Base-by-base conservation (phyloP, 495 filamentous ascomycete genomes). In the Symbiotaphrina buchneri region DNA sequence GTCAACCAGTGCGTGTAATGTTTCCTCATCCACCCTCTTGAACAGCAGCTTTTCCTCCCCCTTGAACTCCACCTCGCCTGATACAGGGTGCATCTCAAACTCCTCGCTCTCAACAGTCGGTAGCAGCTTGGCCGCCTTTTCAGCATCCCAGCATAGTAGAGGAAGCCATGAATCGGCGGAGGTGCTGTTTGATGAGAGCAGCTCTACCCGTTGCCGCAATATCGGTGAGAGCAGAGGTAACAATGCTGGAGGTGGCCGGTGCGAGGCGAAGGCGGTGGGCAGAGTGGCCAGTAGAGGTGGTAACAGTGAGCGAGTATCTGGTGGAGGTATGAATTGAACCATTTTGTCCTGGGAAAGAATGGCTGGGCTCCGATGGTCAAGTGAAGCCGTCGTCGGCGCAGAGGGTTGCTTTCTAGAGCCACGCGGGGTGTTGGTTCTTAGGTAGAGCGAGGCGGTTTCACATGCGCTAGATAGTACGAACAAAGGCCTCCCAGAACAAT, bases 71-170 rank as follows among this genome's bases (percentile, higher is more conserved):
- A 97, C 68, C 46, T 94, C 83, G 16, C 90, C 87, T 1, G 81
- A 92, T 5, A 76, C 75, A 5, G 87, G 87, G 47, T 97, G 87
- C 15, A 80, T 79, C 42, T 92, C 78, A 25, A 93, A 68, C 17
- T 52, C 56, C 20, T 79, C 65, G 18, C 59, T 62, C 39, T 68
- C 61, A 15, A 85, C 63, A 20, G 78, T 53, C 10, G 58, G 53
- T 7, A 63, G 63, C 10, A 97, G 61, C 34, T 57, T 65, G 18
- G 76, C 54, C 2, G 74, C 80, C 32, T 71, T 71, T 8, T 58
- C 47, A 0, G 57, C 33, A 33, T 84, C 72, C 68, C 90, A 97
- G 42, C 70, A 82, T n/a, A 97, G 63, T n/a, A 92, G 53, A 2
- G 68, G 61, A 6, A 94, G 69, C 87, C 87, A 97, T 37, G 79